Conservation (phyloP, 768 basidiomycete species). For the Phanerochaete carnosa region DNA sequence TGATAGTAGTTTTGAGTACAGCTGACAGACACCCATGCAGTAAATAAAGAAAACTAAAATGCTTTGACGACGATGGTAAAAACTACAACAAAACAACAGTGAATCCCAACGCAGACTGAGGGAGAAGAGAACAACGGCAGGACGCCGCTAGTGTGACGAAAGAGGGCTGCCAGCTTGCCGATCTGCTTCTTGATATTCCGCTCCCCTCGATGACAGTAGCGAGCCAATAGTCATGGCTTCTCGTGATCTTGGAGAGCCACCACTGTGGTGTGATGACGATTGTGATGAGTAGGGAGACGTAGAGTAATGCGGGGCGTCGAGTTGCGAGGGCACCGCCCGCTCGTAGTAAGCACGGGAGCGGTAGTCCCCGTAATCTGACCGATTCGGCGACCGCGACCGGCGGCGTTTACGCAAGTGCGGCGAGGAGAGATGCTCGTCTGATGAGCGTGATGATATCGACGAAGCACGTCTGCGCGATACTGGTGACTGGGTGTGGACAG, state of each 20-base stretch:
- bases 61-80: neutral
- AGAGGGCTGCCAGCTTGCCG: constrained; percentile 14
- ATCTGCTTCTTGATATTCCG: constrained; percentile 13
- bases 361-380: constrained; percentile 6
- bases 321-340: constrained; percentile 24
- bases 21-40: neutral
- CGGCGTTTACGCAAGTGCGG: constrained; percentile 47
- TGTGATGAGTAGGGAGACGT: constrained; percentile 71
- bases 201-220: constrained; percentile 42
- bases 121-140: neutral
- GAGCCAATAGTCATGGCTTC: constrained; percentile 82
- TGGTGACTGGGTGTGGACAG: constrained; percentile 30
- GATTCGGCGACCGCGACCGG: constrained; percentile 59
- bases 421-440: constrained; percentile 1
- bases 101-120: neutral
- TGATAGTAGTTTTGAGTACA: neutral
- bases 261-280: constrained; percentile 63
- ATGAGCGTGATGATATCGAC: constrained; percentile 32
- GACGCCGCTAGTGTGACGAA: constrained; percentile 5
- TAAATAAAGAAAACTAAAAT: neutral
- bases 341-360: constrained; percentile 30
- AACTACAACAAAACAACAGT: neutral
- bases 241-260: constrained; percentile 67
- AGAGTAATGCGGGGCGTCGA: constrained; percentile 41
- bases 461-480: constrained; percentile 24